Conservation (phyloP, 2,329 filamentous ascomycete species). For the Botrytis medusae region DNA sequence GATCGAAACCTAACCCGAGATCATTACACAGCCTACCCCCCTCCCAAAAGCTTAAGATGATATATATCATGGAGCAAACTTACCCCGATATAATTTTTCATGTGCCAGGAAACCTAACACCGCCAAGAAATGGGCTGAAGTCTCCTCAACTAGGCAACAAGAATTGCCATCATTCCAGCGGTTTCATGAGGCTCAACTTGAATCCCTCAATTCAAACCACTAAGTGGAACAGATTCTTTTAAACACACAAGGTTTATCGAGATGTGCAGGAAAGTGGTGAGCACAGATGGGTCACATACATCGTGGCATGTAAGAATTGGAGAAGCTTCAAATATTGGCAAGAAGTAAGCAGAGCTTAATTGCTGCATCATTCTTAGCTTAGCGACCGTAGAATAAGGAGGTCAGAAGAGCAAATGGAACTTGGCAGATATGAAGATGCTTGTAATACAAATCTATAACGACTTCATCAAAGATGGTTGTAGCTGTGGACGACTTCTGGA, state of each 20-base stretch:
- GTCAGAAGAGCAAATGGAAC: background rate
- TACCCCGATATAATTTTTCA: background rate
- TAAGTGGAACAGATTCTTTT: background rate
- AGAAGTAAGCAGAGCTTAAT: background rate
- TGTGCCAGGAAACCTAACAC: background rate
- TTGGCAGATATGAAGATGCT: background rate
- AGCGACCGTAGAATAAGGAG: background rate
- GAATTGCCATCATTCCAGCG: background rate
- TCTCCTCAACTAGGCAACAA: background rate
- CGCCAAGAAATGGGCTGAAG: background rate
- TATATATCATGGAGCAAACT: background rate
- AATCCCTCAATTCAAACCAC: background rate
- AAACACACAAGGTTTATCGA: background rate
- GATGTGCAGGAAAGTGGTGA: background rate
- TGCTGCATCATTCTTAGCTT: background rate
- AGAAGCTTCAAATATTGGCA: background rate
- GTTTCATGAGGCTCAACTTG: background rate
- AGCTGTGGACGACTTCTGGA: background rate
- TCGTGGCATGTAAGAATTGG: background rate
- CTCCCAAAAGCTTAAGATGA: fast-evolving
- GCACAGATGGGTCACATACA: background rate
- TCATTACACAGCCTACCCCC: too few relatives aligned
- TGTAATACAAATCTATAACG: background rate
- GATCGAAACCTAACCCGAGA: too few relatives aligned
- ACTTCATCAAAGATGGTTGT: background rate